Evolutionary conservation across 2,329 filamentous ascomycete species (phyloP).

Genomic region (Botrytis galanthina): DNA sequence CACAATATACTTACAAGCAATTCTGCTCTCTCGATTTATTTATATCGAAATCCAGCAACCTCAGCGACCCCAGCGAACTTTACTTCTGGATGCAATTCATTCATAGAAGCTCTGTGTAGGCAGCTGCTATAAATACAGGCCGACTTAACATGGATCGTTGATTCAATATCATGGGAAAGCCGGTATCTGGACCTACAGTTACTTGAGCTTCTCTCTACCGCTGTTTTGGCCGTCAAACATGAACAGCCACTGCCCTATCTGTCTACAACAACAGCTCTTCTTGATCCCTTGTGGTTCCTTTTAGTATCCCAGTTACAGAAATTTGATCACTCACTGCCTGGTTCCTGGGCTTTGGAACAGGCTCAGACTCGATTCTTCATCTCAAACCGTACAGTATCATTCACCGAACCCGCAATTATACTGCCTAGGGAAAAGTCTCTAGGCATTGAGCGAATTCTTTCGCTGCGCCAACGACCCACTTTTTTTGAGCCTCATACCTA

Average conservation of each 20-base stretch:
- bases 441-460: not conserved
- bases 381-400: not conserved
- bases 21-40: not conserved
- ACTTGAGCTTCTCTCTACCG: not conserved
- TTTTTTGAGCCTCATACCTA: constrained; percentile 16
- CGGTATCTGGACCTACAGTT: not conserved
- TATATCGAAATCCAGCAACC: not conserved
- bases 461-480: not conserved
- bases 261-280: not conserved
- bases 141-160: not conserved
- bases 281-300: not conserved
- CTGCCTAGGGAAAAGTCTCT: constrained; percentile 6
- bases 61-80: not conserved
- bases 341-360: not conserved
- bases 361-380: not conserved
- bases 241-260: not conserved
- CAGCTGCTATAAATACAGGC: not conserved
- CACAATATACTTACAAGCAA: not conserved
- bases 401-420: not conserved
- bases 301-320: not conserved
- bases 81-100: not conserved
- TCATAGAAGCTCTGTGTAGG: not conserved
- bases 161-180: not conserved
- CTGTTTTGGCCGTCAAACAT: not conserved
- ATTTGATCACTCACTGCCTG: not conserved